Base-by-base conservation (phyloP, 2,329 filamentous ascomycete genomes). In the Xylariales sp. region DNA sequence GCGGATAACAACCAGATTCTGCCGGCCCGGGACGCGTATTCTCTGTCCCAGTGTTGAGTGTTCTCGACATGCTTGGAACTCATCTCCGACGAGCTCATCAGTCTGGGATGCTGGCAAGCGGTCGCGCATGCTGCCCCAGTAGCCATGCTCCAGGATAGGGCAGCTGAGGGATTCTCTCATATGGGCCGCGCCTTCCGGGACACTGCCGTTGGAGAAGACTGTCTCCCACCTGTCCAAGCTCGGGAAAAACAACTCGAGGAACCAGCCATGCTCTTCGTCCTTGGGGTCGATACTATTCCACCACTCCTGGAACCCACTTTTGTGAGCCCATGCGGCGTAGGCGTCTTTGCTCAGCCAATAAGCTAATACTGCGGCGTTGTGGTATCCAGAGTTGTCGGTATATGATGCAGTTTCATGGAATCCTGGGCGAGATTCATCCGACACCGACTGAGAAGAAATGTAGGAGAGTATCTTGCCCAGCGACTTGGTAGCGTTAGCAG, bases 61-160 rank as follows among this genome's bases (percentile, higher is more conserved):
- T 11, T 7, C 14, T 24, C 5, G 15, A 10, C 15, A 25, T 19
- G 24, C 24, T 13, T 8, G 23, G 23, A n/a, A 8, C 23, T 13
- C 16, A 37, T 16, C 23, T 12, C 33, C 33, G 19, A 37, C 24
- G 17, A 69, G 45, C 4, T 41, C 38, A 44, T 66, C 59, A 17
- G 51, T 59, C 44, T 70, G 66, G 5, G 59, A 51, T 3, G 50
- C 48, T 4, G 66, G 54, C 12, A 70, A 40, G 5, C 67, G 58
- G 42, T 70, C 66, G 12, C 66, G 56, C 65, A 68, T 67, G 45
- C 63, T 66, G 3, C 66, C 67, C 64, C 65, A 70, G 44, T 70
- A 70, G 2, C 55, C 62, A 43, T 70, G 67, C 47, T 70, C 62
- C 25, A 54, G 45, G 13, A 71, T 51, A 20, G 55, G 53, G 0